A percentile compares a stretch with the other conserved stretches of the same genome.
Conservation (phyloP, 768 basidiomycete species). For the Phylloporus sp. region DNA sequence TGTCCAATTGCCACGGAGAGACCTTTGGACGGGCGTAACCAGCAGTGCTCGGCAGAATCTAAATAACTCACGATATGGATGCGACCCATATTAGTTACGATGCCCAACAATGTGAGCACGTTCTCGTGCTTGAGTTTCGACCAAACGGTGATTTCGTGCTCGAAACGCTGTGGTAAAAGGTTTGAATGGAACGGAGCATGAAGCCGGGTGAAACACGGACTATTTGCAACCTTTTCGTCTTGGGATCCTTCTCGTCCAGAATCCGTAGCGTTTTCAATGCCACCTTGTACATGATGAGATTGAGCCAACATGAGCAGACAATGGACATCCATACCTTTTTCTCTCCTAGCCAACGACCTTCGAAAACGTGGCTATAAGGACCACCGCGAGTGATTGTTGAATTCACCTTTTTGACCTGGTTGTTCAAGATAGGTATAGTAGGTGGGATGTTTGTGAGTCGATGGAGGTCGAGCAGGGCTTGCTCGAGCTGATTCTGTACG, state of each 20-base stretch:
- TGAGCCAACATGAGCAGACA: background rate
- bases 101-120: slow-evolving; percentile 45
- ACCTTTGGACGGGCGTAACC: slow-evolving; percentile 35
- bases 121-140: slow-evolving; percentile 46
- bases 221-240: slow-evolving; percentile 37
- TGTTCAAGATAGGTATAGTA: slow-evolving; percentile 46
- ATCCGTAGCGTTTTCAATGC: slow-evolving; percentile 53
- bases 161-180: slow-evolving; percentile 41
- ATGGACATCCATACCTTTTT: slow-evolving; percentile 37
- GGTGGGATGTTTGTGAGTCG: slow-evolving; percentile 50
- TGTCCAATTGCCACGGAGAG: slow-evolving; percentile 59
- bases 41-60: background rate
- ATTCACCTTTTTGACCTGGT: slow-evolving; percentile 40
- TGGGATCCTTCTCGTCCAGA: slow-evolving; percentile 40
- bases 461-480: slow-evolving; percentile 44
- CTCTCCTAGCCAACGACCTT: slow-evolving; percentile 51
- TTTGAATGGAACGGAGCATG: background rate
- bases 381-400: slow-evolving; percentile 45
- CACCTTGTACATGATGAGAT: slow-evolving; percentile 34
- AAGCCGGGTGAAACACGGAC: slow-evolving; percentile 6
- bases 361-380: slow-evolving; percentile 50
- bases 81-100: slow-evolving; percentile 49
- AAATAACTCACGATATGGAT: slow-evolving; percentile 41
- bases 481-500: slow-evolving; percentile 38
- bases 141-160: slow-evolving; percentile 54